phyloP scores from a whole-genome alignment of 1,139 yeast genomes.

The Eremothecium coryli region DNA sequence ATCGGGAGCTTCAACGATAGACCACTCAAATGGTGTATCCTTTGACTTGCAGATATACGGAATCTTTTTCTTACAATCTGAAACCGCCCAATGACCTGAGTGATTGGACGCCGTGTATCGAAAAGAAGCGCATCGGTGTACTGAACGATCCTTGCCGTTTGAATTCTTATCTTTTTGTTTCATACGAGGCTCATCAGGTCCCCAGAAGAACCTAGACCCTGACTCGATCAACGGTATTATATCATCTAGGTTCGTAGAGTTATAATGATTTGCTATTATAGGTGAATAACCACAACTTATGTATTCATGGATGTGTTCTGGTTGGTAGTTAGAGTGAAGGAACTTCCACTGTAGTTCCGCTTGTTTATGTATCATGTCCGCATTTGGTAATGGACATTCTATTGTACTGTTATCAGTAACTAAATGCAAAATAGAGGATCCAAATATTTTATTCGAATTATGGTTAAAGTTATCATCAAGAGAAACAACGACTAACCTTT shows the following conservation, averaged over 20 bases:
- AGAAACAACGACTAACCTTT: constrained; percentile 32
- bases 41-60: constrained; percentile 49
- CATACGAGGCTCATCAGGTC: constrained; percentile 41
- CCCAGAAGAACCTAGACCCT: constrained; percentile 64
- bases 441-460: constrained; percentile 10
- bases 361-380: constrained; percentile 11
- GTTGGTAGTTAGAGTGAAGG: constrained; percentile 30
- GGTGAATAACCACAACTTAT: constrained; percentile 55
- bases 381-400: constrained; percentile 19
- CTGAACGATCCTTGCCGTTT: constrained; percentile 21
- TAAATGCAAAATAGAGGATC: constrained; percentile 13
- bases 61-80: constrained; percentile 51
- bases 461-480: constrained; percentile 2
- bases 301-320: constrained; percentile 31
- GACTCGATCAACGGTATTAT: constrained; percentile 29
- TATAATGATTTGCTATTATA: constrained; percentile 35
- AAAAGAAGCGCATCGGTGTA: constrained; percentile 53
- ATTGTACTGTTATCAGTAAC: constrained; percentile 17
- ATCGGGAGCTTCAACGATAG: constrained; percentile 24
- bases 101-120: constrained; percentile 25
- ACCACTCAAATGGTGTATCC: constrained; percentile 41
- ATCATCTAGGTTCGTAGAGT: constrained; percentile 18
- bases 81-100: constrained; percentile 46
- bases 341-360: constrained; percentile 33
- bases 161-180: constrained; percentile 9